phyloP scores from a whole-genome alignment of 1,284 basidiomycete genomes.

The Golubevia pallescens region DNA sequence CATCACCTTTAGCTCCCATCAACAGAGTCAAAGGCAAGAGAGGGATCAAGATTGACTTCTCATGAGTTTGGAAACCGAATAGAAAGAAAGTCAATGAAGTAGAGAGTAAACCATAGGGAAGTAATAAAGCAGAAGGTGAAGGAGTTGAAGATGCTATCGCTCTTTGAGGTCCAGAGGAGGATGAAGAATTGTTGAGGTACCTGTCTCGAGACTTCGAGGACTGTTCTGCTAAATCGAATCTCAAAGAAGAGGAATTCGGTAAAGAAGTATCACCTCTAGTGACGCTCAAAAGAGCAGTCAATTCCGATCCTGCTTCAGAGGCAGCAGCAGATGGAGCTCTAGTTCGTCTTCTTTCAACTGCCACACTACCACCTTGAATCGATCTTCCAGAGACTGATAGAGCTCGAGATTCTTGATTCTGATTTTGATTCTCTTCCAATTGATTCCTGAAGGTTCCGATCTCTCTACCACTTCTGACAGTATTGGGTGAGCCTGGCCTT shows the following conservation, averaged over 20 bases:
- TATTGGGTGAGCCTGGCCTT: too few relatives aligned
- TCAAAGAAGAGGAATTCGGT: too few relatives aligned
- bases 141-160: slow-evolving; percentile 71
- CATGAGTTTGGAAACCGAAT: slow-evolving; percentile 94
- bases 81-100: slow-evolving; percentile 78
- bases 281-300: not conserved
- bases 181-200: not conserved
- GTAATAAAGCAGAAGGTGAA: slow-evolving; percentile 75
- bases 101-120: slow-evolving; percentile 63
- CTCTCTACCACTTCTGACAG: too few relatives aligned
- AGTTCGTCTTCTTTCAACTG: too few relatives aligned
- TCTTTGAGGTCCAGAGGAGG: too few relatives aligned
- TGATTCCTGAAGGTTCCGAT: too few relatives aligned
- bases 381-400: too few relatives aligned
- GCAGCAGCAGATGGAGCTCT: slow-evolving; percentile 2
- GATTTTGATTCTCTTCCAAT: too few relatives aligned
- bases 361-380: too few relatives aligned
- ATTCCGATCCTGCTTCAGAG: slow-evolving; percentile 14
- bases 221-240: not conserved
- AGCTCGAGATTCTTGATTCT: too few relatives aligned
- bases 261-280: too few relatives aligned
- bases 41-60: slow-evolving; percentile 88
- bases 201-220: not conserved
- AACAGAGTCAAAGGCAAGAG: slow-evolving; percentile 82
- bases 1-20: slow-evolving; percentile 70